These are phyloP conservation scores for Cordyceps tenuipes DNA, from an alignment of 2,329 filamentous ascomycete species.

Conservation along the genomic window DNA sequence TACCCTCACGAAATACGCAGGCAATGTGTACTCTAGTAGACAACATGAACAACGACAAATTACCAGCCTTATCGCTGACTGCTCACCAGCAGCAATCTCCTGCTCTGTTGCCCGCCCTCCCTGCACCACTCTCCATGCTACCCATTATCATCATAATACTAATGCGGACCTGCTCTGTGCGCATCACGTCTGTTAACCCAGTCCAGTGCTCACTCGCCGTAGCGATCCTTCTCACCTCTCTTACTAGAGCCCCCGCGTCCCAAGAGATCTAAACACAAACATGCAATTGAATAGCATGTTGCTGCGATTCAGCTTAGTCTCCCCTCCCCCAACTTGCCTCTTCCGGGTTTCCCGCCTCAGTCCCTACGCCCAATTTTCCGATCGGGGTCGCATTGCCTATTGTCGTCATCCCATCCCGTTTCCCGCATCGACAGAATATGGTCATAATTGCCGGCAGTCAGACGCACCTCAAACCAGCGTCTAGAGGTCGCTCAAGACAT, in stretches of 20 bases:
- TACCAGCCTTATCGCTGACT: neutral
- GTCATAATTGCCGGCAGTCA: slow-evolving; percentile 6
- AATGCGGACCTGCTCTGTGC: slow-evolving; percentile 7
- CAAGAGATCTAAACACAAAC: neutral
- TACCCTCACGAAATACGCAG: neutral
- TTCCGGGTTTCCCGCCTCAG: slow-evolving; percentile 8
- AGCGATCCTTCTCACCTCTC: neutral
- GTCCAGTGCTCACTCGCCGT: neutral
- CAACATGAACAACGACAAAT: neutral
- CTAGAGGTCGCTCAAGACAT: neutral
- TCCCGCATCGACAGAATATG: slow-evolving; percentile 1
- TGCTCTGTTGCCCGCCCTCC: neutral
- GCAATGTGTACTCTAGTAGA: neutral
- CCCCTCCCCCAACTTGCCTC: neutral
- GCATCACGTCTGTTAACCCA: neutral
- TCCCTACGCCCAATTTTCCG: neutral
- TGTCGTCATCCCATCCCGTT: neutral
- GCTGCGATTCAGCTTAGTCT: neutral
- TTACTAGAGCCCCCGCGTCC: neutral
- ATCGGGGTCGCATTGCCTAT: slow-evolving; percentile 3
- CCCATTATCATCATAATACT: slow-evolving; percentile 5
- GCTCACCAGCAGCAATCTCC: neutral
- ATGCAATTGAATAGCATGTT: neutral
- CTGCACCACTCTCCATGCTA: slow-evolving; percentile 10
- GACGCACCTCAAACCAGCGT: neutral